These are phyloP conservation scores for Fusarium lyarnte DNA, from an alignment of 2,329 filamentous ascomycete genomes.

Conservation along the genomic window DNA sequence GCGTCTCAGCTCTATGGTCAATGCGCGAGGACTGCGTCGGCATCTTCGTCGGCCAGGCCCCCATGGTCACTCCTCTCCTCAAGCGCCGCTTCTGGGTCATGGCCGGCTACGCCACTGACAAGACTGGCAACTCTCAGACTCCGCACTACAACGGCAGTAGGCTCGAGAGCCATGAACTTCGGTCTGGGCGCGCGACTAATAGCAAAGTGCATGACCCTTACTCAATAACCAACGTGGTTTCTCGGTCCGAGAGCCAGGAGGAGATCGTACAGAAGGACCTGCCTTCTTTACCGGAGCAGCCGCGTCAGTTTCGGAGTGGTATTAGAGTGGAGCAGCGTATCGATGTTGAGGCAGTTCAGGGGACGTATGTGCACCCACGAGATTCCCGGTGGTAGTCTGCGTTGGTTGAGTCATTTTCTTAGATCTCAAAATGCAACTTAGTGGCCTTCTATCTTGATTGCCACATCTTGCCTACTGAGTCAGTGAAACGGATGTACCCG, in stretches of 20 bases:
- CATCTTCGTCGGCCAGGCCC: slow-evolving; percentile 50
- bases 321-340: slow-evolving; percentile 11
- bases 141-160: background rate
- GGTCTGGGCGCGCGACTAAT: background rate
- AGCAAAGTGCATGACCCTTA: background rate
- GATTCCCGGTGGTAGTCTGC: background rate
- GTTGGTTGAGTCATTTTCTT: background rate
- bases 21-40: slow-evolving; percentile 52
- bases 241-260: slow-evolving; percentile 20
- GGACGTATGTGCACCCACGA: background rate
- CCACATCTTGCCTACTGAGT: background rate
- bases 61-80: slow-evolving; percentile 47
- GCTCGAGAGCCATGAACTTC: slow-evolving; percentile 8
- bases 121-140: background rate
- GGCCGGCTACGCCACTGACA: background rate
- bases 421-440: background rate
- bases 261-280: slow-evolving; percentile 2
- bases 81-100: slow-evolving; percentile 41
- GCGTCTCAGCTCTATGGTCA: slow-evolving; percentile 49
- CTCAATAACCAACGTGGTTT: slow-evolving; percentile 1
- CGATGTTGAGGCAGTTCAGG: slow-evolving; percentile 7
- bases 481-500: background rate
- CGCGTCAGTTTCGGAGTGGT: background rate
- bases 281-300: background rate
- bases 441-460: background rate